Percentiles rank a stretch among this genome's conserved stretches.
Conservation (phyloP, 2,329 filamentous ascomycete species). For the Fusarium sp. region DNA sequence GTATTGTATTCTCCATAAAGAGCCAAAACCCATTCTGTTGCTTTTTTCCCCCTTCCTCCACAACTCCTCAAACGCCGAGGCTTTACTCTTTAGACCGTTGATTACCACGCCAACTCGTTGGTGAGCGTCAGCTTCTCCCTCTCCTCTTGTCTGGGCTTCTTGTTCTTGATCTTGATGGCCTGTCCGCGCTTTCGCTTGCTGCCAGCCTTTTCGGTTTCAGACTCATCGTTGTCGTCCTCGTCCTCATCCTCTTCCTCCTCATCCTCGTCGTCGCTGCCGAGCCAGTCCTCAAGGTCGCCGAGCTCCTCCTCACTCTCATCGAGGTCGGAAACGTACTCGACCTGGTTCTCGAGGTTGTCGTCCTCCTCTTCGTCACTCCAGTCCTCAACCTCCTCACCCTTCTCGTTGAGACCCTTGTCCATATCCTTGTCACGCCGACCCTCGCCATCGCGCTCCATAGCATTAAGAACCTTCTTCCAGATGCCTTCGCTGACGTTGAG, state of each 20-base stretch:
- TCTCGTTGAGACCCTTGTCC: conserved; percentile 85
- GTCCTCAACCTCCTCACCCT: conserved; percentile 75
- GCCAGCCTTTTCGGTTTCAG: conserved; percentile 63
- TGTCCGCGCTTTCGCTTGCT: conserved; percentile 64
- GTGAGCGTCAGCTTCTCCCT: conserved; percentile 62
- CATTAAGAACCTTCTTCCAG: conserved; percentile 96
- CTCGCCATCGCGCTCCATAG: conserved; percentile 87
- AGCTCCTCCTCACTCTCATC: conserved; percentile 85
- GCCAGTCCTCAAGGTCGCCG: conserved; percentile 89
- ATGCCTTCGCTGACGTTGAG: conserved; percentile 94
- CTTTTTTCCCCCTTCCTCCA: conserved; percentile 1
- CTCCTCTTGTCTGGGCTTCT: conserved; percentile 65
- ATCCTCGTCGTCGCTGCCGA: conserved; percentile 74
- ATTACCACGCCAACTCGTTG: conserved; percentile 55
- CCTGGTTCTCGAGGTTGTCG: conserved; percentile 77
- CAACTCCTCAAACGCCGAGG: conserved; percentile 43
- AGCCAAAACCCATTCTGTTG: neutral
- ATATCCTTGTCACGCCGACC: conserved; percentile 85
- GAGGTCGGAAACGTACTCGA: conserved; percentile 94
- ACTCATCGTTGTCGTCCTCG: conserved; percentile 61
- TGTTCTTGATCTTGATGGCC: conserved; percentile 58
- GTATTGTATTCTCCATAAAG: conserved; percentile 1
- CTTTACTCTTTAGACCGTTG: conserved; percentile 13
- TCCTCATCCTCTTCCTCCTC: conserved; percentile 67
- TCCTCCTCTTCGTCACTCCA: conserved; percentile 73